Conservation (phyloP, 2,329 filamentous ascomycete species). For the Fusarium nurragi region DNA sequence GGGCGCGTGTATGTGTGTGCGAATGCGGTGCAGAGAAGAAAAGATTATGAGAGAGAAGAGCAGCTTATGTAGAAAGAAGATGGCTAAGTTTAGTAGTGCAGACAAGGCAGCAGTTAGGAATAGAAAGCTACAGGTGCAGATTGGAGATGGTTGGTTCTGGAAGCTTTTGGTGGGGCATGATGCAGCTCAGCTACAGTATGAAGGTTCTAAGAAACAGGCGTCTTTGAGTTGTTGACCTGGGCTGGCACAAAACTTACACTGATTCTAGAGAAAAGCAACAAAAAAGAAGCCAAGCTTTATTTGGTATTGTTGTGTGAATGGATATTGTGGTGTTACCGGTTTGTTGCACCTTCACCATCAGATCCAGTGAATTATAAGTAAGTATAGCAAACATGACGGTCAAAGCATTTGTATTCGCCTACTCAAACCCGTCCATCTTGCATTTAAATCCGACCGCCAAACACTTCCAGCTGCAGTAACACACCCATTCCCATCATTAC, state of each 20-base stretch:
- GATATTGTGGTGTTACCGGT: no score
- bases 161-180: conserved; percentile 47
- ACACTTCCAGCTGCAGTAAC: no score
- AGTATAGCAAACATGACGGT: not conserved
- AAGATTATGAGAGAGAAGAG: not conserved
- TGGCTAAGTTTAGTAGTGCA: not conserved
- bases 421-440: not conserved
- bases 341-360: not conserved
- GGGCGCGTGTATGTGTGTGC: not conserved
- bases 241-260: no score
- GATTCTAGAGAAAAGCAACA: no score
- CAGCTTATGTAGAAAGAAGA: not conserved
- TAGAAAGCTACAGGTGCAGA: not conserved
- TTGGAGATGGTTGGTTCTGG: conserved; percentile 43
- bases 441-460: no score
- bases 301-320: no score
- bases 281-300: no score
- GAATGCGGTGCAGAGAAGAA: not conserved
- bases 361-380: not conserved
- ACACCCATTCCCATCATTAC: no score
- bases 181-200: not conserved
- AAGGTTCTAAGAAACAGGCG: no score
- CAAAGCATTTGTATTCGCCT: not conserved
- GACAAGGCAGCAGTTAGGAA: not conserved
- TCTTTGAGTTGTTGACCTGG: no score